Evolutionary conservation across 2,329 filamentous ascomycete genomes (phyloP), one percentile per base, ranked within the genome.

Genomic region (Sclerotinia nivalis): DNA sequence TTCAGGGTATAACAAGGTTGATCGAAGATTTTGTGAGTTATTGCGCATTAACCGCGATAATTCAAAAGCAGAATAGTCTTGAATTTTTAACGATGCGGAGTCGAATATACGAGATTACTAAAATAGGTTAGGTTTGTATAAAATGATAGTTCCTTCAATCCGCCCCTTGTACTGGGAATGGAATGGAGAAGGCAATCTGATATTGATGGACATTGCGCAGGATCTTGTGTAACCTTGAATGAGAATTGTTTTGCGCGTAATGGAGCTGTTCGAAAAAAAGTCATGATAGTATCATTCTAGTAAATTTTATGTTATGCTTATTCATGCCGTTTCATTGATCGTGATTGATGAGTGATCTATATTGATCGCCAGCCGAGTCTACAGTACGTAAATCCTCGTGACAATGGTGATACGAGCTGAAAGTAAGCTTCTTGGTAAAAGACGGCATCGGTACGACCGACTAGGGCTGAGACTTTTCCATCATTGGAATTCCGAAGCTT

Each of bases 391-490:
- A 61, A 61, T 52, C 37, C 69, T 49, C 62, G 47, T 68, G 69
- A 68, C 37, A 68, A 50, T 25, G 64, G 64, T 68, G 55, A 70
- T 52, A 70, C 64, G 69, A 70, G 69, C 69, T 70, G 61, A 70
- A 55, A 43, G 54, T 55, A 47, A 61, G 64, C 45, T 59, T 37
- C 40, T 59, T 52, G 54, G 62, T 52, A 47, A 67, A 20, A 70
- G 45, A 68, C 62, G 52, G 68, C 43, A 66, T 61, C 61, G 47
- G 28, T 60, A 45, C 37, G 45, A 68, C 55, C 54, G 65, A 69
- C 34, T 60, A 68, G n/a, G 45, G 66, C 66, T 68, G 66, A 70
- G 69, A 56, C 64, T 47, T 45, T 70, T 40, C 45, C 31, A 28
- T 40, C 34, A 31, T 40, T 37, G 22, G 37, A 52, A 55, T 55